Evolutionary conservation across 2,329 filamentous ascomycete genomes (phyloP), one percentile per base, ranked within the genome.

Genomic region (Stemphylium lycopersici): DNA sequence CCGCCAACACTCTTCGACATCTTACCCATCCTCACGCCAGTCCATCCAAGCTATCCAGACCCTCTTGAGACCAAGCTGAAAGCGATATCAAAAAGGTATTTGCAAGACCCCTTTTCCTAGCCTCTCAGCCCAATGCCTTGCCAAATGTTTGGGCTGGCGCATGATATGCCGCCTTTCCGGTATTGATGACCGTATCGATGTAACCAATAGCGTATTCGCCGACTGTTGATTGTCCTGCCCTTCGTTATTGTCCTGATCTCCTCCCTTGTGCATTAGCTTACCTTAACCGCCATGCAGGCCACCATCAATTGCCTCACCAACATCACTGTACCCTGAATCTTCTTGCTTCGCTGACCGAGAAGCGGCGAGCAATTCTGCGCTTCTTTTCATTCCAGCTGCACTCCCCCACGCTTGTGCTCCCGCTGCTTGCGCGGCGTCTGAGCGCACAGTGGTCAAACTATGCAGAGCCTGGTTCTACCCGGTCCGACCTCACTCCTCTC

Each of bases 401-500:
- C 59, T 64, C 58, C 48, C 63, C 53, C 55, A 67, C 59, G 56
- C 56, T 63, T 67, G 63, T 61, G 67, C 67, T 70, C 66, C 66
- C 56, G 70, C 70, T 72, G 67, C 66, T 61, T 63, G 66, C 61
- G 67, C 70, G 60, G 68, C 70, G 64, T 67, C 65, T 61, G 70
- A 72, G 70, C 68, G 65, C 61, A 67, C 65, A 62, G 65, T 66
- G 65, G 66, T 67, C 68, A 70, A 74, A 68, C 72, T 69, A 77
- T 77, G 75, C 72, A 75, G 71, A 74, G 70, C 71, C 71, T 76
- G 72, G 68, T 68, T 61, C 67, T 74, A 62, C 70, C 73, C 68
- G 68, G 68, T 68, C 70, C 70, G 57, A 70, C 62, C 62, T 67
- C 66, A 64, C 66, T 71, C 61, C 66, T 69, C 55, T 65, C 67